Conservation (phyloP, 129 eudicot genomes). For the Lonicera japonica region DNA sequence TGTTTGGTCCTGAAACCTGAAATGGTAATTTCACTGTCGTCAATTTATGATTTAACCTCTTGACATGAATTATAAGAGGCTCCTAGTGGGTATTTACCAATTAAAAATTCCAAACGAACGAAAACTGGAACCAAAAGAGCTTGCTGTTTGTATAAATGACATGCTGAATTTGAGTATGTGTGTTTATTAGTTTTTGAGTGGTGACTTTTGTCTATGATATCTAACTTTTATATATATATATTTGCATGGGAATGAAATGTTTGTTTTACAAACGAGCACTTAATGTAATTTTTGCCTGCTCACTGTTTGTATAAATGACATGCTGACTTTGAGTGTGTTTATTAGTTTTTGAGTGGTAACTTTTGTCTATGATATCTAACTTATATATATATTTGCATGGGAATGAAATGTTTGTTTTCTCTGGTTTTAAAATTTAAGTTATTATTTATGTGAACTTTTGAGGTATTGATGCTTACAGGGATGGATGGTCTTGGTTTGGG, state of each 20-base stretch:
- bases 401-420: background rate
- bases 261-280: too few relatives aligned
- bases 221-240: too few relatives aligned
- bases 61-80: too few relatives aligned
- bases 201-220: background rate
- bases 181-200: background rate
- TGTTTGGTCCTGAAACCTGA: too few relatives aligned
- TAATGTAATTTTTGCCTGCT: too few relatives aligned
- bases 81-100: too few relatives aligned
- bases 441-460: slow-evolving; percentile 10
- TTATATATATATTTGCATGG: background rate
- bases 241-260: background rate
- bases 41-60: too few relatives aligned
- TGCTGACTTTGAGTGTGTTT: too few relatives aligned
- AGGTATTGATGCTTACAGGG: slow-evolving; percentile 34
- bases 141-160: background rate
- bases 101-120: too few relatives aligned
- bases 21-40: too few relatives aligned
- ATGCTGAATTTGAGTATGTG: too few relatives aligned
- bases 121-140: too few relatives aligned
- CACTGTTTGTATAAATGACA: background rate
- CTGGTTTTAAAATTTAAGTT: slow-evolving; percentile 7
- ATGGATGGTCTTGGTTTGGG: slow-evolving; percentile 97
- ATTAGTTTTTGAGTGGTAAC: background rate
- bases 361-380: background rate